Evolutionary conservation across 306 rosid genomes (phyloP).

Genomic region (Rubus idaeus): DNA sequence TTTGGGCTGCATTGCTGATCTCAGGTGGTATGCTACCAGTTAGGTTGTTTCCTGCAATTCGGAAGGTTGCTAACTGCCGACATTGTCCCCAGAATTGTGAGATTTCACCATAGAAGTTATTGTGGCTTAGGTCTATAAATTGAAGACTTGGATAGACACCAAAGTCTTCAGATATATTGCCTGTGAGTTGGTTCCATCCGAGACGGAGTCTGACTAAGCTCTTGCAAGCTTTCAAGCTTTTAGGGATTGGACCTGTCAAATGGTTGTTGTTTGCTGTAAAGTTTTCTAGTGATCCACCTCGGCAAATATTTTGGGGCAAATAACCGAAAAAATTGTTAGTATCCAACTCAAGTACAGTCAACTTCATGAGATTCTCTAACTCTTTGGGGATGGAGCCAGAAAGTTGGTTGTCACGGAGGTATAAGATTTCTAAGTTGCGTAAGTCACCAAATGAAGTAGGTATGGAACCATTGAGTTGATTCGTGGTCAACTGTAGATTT

Average conservation of each 20-base stretch:
- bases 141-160: background rate
- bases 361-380: background rate
- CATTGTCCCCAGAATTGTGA: background rate
- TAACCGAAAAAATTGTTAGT: background rate
- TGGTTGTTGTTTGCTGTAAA: background rate
- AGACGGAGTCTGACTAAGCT: background rate
- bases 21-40: background rate
- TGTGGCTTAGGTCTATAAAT: background rate
- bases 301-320: background rate
- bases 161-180: background rate
- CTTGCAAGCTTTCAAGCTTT: background rate
- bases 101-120: constrained; percentile 7
- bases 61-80: constrained; percentile 17
- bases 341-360: background rate
- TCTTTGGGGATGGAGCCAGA: background rate
- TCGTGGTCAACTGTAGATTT: background rate
- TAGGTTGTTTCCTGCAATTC: constrained; percentile 19
- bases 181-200: background rate
- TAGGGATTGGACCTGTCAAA: background rate
- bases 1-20: background rate
- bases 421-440: background rate
- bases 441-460: background rate
- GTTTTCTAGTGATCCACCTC: background rate
- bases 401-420: background rate
- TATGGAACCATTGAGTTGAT: background rate